phyloP scores from a whole-genome alignment of 1,284 basidiomycete species.

The Ceratorhiza oryzae-sativae region DNA sequence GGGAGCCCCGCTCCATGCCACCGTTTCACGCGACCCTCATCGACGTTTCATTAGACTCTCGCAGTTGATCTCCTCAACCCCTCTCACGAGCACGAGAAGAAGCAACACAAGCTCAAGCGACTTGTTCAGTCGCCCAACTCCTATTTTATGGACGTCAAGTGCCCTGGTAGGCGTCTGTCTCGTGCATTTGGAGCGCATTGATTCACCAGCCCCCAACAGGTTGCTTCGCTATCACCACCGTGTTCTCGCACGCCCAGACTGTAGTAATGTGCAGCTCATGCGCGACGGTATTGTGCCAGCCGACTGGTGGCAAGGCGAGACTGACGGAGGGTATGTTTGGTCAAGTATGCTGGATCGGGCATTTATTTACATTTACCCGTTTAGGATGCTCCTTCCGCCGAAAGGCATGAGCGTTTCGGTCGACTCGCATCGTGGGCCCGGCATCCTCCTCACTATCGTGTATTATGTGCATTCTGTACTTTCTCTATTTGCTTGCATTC shows the following conservation, averaged over 20 bases:
- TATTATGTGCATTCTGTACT: constrained; percentile 33
- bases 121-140: constrained; percentile 98
- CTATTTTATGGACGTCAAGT: constrained; percentile 99
- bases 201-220: constrained; percentile 55
- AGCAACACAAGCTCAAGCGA: constrained; percentile 98
- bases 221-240: constrained; percentile 93
- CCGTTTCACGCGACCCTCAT: constrained; percentile 8
- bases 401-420: constrained; percentile 69
- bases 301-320: constrained; percentile 98
- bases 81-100: constrained; percentile 83
- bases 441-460: constrained; percentile 17
- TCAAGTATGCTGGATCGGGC: constrained; percentile 41
- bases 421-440: constrained; percentile 33
- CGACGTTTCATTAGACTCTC: constrained; percentile 75
- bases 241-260: constrained; percentile 95
- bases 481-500: constrained; percentile 33
- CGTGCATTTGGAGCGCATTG: constrained; percentile 8
- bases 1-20: background rate
- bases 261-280: constrained; percentile 94
- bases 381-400: constrained; percentile 85
- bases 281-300: constrained; percentile 96
- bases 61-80: constrained; percentile 99
- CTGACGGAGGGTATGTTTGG: constrained; percentile 92
- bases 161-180: constrained; percentile 75
- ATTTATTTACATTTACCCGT: background rate